Evolutionary conservation across 371 early-diverging fungal species (phyloP).

Genomic region (Mortierella sp.): DNA sequence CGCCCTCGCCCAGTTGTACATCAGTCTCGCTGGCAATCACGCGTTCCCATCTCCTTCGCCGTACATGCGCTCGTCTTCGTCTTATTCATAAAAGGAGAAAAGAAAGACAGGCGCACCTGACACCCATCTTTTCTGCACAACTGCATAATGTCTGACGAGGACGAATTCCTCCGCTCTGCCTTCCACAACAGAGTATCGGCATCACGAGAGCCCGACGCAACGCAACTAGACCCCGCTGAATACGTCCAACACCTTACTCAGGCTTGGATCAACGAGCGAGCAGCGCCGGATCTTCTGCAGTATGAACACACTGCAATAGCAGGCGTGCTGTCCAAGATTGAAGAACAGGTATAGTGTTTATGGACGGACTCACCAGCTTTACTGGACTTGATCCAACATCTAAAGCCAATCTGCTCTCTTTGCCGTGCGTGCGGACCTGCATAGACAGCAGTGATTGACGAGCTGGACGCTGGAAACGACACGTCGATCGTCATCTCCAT

Average conservation of each 20-base stretch:
- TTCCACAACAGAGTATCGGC: constrained; percentile 15
- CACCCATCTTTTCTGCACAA: too few relatives aligned
- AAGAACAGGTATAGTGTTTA: constrained; percentile 63
- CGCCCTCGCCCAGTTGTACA: background rate
- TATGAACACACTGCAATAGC: constrained; percentile 69
- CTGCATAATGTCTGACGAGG: constrained; percentile 22
- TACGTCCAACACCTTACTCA: constrained; percentile 67
- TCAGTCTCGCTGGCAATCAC: background rate
- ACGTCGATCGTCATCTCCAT: constrained; percentile 62
- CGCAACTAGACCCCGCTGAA: constrained; percentile 50
- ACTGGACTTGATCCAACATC: background rate
- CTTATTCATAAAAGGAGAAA: constrained; percentile 2
- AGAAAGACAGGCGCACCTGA: too few relatives aligned
- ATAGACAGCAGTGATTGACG: constrained; percentile 35
- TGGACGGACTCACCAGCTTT: constrained; percentile 1
- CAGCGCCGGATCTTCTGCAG: constrained; percentile 78
- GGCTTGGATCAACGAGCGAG: constrained; percentile 85
- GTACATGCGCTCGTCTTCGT: too few relatives aligned
- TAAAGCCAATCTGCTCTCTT: too few relatives aligned
- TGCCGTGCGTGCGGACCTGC: too few relatives aligned
- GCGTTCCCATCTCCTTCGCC: background rate
- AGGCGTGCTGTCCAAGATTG: constrained; percentile 69
- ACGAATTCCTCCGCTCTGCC: constrained; percentile 14
- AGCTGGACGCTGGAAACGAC: constrained; percentile 41
- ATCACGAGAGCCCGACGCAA: constrained; percentile 14